Base-by-base conservation (phyloP, 1,139 yeast genomes). In the Hemisphaericaspora subhashii region DNA sequence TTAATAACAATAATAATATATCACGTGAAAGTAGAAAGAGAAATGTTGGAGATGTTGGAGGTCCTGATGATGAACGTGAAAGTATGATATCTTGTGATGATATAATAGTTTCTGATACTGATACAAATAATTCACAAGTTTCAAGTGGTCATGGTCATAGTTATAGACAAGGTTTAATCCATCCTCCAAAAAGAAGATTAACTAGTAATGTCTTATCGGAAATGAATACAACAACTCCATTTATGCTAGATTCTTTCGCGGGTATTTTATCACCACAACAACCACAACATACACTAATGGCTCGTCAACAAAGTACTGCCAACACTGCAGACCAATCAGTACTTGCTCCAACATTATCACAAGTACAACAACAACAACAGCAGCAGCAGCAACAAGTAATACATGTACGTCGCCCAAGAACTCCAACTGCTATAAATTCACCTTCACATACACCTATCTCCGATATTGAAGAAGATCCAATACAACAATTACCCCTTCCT, bases 401-500 rank as follows among this genome's bases (percentile, higher is more conserved):
- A 18, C n/a, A 14, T 8, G 18, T 29, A 29, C 42, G 43, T 36
- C 57, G 46, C 36, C 68, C 68, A 18, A 54, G 67, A 29, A 64
- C 69, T 1, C 67, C 71, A 1, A 57, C 54, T 16, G 63, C 54
- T 4, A 50, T 61, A 33, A 61, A 60, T 38, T 62, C 68, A 2
- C 68, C 68, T 10, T 52, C 68, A 0, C 65, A 57, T 34, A 64
- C 73, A 7, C 74, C 74, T 0, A 52, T 66, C 4, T 63, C 71
- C 8, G 75, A 68, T 38, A 52, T 62, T 14, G 72, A 66, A 31
- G 72, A 67, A 31, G 68, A 64, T 13, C 61, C 54, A 27, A 59
- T 65, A 2, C 72, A 65, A 38, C 79, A 71, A 43, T 62, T 77
- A 14, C 85, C 85, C 0, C 63, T 81, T 22, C 86, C 86, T 0